phyloP scores from a whole-genome alignment of 202 grass and related monocot species.

The Digitaria exilis region DNA sequence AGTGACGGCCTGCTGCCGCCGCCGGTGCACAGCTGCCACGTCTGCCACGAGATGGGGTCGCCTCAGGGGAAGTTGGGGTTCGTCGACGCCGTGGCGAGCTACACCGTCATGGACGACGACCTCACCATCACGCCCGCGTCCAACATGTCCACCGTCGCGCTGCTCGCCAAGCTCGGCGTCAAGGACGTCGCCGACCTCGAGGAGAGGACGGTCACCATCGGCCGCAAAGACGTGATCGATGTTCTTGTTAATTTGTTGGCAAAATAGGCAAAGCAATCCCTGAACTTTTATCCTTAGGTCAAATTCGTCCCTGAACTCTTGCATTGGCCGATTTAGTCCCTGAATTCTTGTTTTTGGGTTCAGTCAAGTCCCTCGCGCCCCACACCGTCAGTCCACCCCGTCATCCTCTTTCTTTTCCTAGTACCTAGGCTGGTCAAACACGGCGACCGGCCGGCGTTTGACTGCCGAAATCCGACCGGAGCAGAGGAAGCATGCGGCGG shows the following conservation, averaged over 20 bases:
- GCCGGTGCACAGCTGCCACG: neutral
- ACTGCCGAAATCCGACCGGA: too few relatives aligned
- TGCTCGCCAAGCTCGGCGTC: constrained; percentile 18
- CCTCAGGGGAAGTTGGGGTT: neutral
- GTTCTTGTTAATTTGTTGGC: neutral
- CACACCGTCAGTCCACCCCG: too few relatives aligned
- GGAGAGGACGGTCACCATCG: neutral
- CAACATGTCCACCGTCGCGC: constrained; percentile 22
- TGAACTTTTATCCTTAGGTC: too few relatives aligned
- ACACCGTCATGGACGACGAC: constrained; percentile 42
- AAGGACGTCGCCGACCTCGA: constrained; percentile 15
- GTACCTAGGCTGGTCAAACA: too few relatives aligned
- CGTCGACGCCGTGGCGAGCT: constrained; percentile 24
- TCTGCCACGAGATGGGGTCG: neutral
- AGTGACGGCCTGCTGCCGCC: constrained; percentile 8
- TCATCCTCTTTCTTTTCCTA: too few relatives aligned
- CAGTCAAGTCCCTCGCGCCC: too few relatives aligned
- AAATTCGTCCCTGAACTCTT: too few relatives aligned
- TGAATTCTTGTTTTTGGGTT: too few relatives aligned
- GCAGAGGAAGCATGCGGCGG: too few relatives aligned
- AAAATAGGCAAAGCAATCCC: too few relatives aligned
- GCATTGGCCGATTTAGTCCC: too few relatives aligned
- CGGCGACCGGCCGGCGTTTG: too few relatives aligned
- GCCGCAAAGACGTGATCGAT: neutral
- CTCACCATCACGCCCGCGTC: constrained; percentile 34